These are phyloP conservation scores for Hebeloma cylindrosporum DNA, from an alignment of 768 basidiomycete genomes.

Conservation along the genomic window DNA sequence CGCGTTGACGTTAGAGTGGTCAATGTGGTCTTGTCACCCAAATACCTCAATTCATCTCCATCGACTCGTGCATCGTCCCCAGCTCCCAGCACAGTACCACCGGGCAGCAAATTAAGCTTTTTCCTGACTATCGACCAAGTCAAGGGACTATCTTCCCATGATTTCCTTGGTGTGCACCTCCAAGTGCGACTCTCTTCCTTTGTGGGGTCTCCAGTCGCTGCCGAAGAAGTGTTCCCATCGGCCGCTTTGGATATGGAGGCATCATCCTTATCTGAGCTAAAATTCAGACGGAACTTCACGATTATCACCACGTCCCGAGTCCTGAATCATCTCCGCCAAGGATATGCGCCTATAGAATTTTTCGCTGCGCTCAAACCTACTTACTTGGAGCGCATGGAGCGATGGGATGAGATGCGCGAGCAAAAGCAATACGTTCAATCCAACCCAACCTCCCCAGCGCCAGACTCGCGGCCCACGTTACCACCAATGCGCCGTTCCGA, in stretches of 20 bases:
- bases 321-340: conserved; percentile 65
- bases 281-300: conserved; percentile 81
- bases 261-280: conserved; percentile 73
- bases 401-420: conserved; percentile 94
- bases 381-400: conserved; percentile 85
- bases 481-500: conserved; percentile 92
- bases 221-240: conserved; percentile 85
- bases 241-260: conserved; percentile 69
- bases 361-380: conserved; percentile 80
- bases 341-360: conserved; percentile 87
- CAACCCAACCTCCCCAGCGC: conserved; percentile 32
- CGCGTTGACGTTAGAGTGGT: conserved; percentile 81
- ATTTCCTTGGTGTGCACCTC: conserved; percentile 82
- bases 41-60: conserved; percentile 58
- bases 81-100: conserved; percentile 59
- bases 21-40: conserved; percentile 62
- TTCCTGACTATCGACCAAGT: conserved; percentile 84
- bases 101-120: conserved; percentile 83
- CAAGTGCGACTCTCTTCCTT: conserved; percentile 90
- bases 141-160: conserved; percentile 86
- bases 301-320: conserved; percentile 75
- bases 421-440: conserved; percentile 50
- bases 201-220: conserved; percentile 62
- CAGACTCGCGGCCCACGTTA: conserved; percentile 41
- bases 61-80: conserved; percentile 80